A percentile compares a stretch with the other conserved stretches of the same genome.
These are phyloP conservation scores for Euphorbia corollata DNA, from an alignment of 441 rosid species.

Conservation along the genomic window DNA sequence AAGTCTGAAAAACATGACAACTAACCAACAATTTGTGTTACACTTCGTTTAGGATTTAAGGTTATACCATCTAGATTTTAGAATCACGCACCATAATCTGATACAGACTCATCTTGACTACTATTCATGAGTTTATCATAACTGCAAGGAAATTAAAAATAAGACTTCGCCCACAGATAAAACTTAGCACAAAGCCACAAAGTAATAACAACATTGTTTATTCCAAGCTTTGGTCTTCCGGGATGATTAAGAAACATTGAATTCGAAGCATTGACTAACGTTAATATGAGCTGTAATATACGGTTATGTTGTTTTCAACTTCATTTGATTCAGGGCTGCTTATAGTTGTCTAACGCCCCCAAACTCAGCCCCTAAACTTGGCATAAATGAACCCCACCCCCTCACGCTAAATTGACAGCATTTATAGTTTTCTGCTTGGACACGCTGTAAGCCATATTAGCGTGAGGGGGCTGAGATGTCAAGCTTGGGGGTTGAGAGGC, in stretches of 20 bases:
- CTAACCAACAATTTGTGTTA: constrained; percentile 55
- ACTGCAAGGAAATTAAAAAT: constrained; percentile 31
- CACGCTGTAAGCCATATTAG: too few species aligned
- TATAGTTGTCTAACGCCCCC: too few species aligned
- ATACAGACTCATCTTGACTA: constrained; percentile 80
- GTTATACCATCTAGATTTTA: constrained; percentile 12
- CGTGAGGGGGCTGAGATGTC: too few species aligned
- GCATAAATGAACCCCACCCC: too few species aligned
- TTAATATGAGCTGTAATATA: not conserved
- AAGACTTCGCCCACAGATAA: not conserved
- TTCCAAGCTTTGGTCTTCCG: too few species aligned
- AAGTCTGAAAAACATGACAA: constrained; percentile 98
- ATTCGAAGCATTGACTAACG: not conserved
- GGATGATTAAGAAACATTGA: not conserved
- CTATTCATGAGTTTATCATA: constrained; percentile 64
- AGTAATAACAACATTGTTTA: too few species aligned
- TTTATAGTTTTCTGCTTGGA: too few species aligned
- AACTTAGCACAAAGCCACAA: not conserved
- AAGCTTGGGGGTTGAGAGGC: too few species aligned
- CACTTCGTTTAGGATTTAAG: not conserved
- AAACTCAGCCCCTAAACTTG: too few species aligned
- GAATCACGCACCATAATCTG: constrained; percentile 72
- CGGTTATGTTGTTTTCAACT: too few species aligned
- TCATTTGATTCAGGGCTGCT: too few species aligned
- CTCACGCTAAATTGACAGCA: too few species aligned